phyloP scores from a whole-genome alignment of 306 rosid species.

The Geum urbanum region DNA sequence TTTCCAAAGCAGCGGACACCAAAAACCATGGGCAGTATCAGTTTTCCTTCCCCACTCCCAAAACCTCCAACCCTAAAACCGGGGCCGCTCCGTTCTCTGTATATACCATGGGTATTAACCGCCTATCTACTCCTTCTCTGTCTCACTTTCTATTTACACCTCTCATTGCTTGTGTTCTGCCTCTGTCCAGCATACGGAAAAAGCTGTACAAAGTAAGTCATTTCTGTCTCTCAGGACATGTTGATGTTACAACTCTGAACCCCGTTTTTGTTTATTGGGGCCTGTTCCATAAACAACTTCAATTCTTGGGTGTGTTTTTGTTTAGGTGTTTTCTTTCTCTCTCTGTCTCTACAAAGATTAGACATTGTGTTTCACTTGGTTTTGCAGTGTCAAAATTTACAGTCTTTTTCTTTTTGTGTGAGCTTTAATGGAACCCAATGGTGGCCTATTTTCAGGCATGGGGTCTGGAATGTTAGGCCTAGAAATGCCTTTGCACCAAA shows the following conservation, averaged over 20 bases:
- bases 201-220: neutral
- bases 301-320: slow-evolving; percentile 24
- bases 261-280: slow-evolving; percentile 13
- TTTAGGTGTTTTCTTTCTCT: neutral
- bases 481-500: slow-evolving; percentile 56
- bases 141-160: neutral
- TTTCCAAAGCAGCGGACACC: slow-evolving; percentile 21
- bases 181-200: neutral
- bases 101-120: slow-evolving; percentile 16
- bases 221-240: neutral
- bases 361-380: neutral
- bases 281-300: slow-evolving; percentile 16
- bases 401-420: neutral
- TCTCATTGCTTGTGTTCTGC: slow-evolving; percentile 13
- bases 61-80: slow-evolving; percentile 55
- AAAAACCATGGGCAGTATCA: slow-evolving; percentile 80
- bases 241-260: slow-evolving; percentile 14
- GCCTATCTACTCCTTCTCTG: slow-evolving; percentile 4
- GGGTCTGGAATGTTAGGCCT: slow-evolving; percentile 53
- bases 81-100: slow-evolving; percentile 45
- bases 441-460: slow-evolving; percentile 56
- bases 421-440: slow-evolving; percentile 57
- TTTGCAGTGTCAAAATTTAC: slow-evolving; percentile 9
- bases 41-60: slow-evolving; percentile 29
- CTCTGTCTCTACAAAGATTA: neutral